Conservation (phyloP, 2,329 filamentous ascomycete genomes). For the Fusarium pseudograminearum region DNA sequence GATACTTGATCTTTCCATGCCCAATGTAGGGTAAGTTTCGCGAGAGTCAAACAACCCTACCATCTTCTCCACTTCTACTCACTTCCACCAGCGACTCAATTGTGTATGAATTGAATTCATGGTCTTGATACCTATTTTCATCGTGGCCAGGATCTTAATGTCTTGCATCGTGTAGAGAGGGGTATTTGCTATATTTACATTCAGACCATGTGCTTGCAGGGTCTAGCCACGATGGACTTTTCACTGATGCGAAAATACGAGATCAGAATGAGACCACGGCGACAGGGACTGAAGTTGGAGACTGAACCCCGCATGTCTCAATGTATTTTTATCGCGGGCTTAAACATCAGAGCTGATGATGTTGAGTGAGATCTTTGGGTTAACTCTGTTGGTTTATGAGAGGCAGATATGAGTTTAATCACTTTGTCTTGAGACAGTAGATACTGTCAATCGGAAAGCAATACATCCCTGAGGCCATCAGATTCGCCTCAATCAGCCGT, state of each 20-base stretch:
- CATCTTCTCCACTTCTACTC: neutral
- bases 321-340: conserved; percentile 9
- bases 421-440: neutral
- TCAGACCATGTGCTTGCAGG: conserved; percentile 21
- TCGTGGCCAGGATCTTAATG: neutral
- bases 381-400: no score
- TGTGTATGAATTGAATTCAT: neutral
- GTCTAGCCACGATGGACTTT: conserved; percentile 11
- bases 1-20: neutral
- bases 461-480: neutral
- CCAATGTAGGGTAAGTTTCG: neutral
- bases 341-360: neutral
- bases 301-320: conserved; percentile 12
- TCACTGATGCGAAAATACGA: conserved; percentile 37
- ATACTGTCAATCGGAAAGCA: neutral
- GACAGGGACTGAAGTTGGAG: conserved; percentile 7
- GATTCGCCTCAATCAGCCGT: conserved; percentile 22
- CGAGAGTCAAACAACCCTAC: neutral
- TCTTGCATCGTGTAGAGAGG: conserved; percentile 25
- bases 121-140: neutral
- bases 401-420: neutral
- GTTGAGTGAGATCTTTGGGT: no score
- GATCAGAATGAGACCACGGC: conserved; percentile 10
- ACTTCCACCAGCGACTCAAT: neutral
- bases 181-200: conserved; percentile 35